Conservation (phyloP, 306 rosid genomes). For the Citrullus amarus region DNA sequence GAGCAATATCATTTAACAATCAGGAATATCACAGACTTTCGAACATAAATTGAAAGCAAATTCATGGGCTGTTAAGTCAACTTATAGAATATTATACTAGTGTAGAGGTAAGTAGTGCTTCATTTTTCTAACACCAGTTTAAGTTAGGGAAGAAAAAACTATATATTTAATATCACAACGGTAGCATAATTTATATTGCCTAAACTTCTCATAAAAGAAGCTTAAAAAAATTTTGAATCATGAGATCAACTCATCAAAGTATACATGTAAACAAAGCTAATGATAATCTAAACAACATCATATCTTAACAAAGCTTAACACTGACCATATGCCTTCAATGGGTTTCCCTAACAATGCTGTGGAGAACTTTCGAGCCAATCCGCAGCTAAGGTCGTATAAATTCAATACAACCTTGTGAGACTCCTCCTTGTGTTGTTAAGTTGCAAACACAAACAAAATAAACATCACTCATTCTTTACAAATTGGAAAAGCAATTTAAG, state of each 20-base stretch:
- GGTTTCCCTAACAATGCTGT: slow-evolving; percentile 63
- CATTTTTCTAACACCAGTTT: not conserved
- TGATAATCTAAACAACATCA: not conserved
- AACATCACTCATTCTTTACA: not conserved
- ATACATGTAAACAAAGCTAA: not conserved
- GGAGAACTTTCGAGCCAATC: slow-evolving; percentile 69
- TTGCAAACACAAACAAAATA: not conserved
- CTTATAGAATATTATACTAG: not conserved
- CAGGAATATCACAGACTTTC: not conserved
- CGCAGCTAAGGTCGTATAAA: slow-evolving; percentile 78
- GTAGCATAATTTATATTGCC: not conserved
- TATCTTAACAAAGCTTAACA: not conserved
- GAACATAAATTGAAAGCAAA: not conserved
- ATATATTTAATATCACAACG: not conserved
- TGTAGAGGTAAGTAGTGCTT: not conserved
- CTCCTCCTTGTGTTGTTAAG: slow-evolving; percentile 42
- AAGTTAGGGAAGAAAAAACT: not conserved
- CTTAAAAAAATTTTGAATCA: not conserved
- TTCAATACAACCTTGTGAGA: slow-evolving; percentile 57
- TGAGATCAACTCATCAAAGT: not conserved
- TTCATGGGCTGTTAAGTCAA: no score
- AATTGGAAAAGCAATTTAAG: not conserved
- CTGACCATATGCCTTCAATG: slow-evolving; percentile 83
- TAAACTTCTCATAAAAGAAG: not conserved
- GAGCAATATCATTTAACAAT: not conserved